Percentiles rank a stretch among this genome's conserved stretches.
Conservation (phyloP, 495 filamentous ascomycete genomes). For the Bombardia bombarda region DNA sequence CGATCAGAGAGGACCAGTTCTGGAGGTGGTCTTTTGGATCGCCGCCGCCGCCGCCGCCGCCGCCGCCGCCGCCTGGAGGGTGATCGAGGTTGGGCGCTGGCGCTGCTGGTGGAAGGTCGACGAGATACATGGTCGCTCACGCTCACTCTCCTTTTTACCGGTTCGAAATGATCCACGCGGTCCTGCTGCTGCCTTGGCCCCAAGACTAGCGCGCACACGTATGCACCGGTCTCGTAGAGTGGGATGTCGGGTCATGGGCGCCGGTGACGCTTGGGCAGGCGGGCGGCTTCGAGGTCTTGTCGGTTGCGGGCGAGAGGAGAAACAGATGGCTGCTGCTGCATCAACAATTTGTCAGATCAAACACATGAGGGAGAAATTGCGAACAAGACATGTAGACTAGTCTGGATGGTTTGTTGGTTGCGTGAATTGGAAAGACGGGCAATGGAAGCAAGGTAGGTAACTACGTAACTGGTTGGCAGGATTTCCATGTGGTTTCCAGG, state of each 20-base stretch:
- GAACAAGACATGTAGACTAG: too few species aligned
- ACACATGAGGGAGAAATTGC: too few species aligned
- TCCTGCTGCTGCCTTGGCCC: not conserved
- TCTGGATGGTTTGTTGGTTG: too few species aligned
- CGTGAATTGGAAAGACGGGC: too few species aligned
- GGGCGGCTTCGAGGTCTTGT: too few species aligned
- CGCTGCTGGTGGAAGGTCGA: not conserved
- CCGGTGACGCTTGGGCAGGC: not conserved
- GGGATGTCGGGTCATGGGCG: constrained; percentile 4
- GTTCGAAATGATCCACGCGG: not conserved
- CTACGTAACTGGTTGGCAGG: too few species aligned
- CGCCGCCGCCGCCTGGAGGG: not conserved
- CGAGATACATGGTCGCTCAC: constrained; percentile 10
- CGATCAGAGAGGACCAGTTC: constrained; percentile 88
- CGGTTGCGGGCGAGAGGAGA: too few species aligned
- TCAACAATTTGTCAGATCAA: too few species aligned
- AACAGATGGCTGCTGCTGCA: too few species aligned
- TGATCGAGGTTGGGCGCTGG: constrained; percentile 2
- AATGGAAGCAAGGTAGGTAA: too few species aligned
- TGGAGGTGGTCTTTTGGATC: constrained; percentile 41
- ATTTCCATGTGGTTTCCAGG: too few species aligned
- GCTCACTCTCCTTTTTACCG: not conserved
- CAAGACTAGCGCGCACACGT: too few species aligned
- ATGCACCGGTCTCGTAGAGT: not conserved
- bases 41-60: constrained; percentile 27